A percentile compares a stretch with the other conserved stretches of the same genome.
These are phyloP conservation scores for Dalbergia cultrata DNA, from an alignment of 306 rosid genomes.

Conservation along the genomic window DNA sequence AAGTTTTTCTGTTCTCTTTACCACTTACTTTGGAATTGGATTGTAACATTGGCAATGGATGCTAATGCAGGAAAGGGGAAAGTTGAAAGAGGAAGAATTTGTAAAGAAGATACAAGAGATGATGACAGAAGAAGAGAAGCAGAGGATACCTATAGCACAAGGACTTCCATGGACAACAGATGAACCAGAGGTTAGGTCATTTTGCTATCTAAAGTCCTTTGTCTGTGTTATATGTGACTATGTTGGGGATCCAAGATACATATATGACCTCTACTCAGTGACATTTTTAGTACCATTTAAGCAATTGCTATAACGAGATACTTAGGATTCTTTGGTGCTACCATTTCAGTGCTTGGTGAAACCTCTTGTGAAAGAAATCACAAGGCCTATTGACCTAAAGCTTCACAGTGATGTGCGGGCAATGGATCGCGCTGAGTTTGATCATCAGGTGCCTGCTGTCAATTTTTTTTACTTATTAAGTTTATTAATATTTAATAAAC, in stretches of 20 bases:
- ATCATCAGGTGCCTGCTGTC: slow-evolving; percentile 68
- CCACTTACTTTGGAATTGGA: background rate
- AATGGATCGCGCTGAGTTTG: slow-evolving; percentile 84
- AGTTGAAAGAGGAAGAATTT: slow-evolving; percentile 82
- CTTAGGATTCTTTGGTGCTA: slow-evolving; percentile 37
- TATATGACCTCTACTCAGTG: background rate
- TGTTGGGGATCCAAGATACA: background rate
- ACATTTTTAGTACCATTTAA: slow-evolving; percentile 3
- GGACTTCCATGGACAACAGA: slow-evolving; percentile 99
- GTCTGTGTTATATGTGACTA: background rate
- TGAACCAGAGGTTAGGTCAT: slow-evolving; percentile 84
- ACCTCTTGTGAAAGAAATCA: slow-evolving; percentile 78
- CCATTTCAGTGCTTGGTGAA: slow-evolving; percentile 69
- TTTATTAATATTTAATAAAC: background rate
- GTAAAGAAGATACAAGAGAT: slow-evolving; percentile 76
- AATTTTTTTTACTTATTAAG: too few relatives aligned
- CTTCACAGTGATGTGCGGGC: slow-evolving; percentile 83
- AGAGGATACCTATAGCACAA: slow-evolving; percentile 87
- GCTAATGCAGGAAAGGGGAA: slow-evolving; percentile 84
- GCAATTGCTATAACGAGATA: slow-evolving; percentile 18
- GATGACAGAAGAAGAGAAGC: slow-evolving; percentile 76
- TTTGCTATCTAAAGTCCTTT: slow-evolving; percentile 7
- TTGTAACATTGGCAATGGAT: slow-evolving; percentile 42
- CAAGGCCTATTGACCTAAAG: slow-evolving; percentile 71
- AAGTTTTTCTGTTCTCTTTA: background rate